phyloP scores from a whole-genome alignment of 148 eudicot genomes.

The Camellia granthamiana region DNA sequence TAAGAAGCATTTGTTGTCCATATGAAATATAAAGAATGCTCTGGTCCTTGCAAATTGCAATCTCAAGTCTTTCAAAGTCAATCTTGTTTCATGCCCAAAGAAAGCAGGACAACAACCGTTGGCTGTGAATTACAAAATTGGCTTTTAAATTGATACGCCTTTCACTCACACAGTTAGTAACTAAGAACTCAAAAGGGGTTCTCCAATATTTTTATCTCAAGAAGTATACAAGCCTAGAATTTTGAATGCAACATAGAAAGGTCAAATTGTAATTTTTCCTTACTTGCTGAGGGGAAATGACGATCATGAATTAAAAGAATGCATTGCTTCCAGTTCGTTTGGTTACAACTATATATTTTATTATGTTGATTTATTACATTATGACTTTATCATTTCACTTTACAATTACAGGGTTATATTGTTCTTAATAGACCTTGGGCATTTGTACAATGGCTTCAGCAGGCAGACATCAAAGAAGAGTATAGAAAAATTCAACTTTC shows the following conservation, averaged over 20 bases:
- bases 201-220: neutral
- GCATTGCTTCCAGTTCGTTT: neutral
- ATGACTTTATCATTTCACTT: constrained; percentile 9
- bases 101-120: neutral
- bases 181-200: neutral
- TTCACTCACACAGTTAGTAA: neutral
- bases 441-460: constrained; percentile 97
- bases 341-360: neutral
- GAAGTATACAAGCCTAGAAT: neutral
- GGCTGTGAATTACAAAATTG: neutral
- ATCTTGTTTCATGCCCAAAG: neutral
- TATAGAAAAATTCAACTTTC: constrained; percentile 31
- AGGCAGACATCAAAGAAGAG: constrained; percentile 97
- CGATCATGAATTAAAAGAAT: neutral
- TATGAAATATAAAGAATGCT: neutral
- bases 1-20: neutral
- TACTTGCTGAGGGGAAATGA: neutral
- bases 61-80: neutral
- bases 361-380: neutral
- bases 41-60: constrained; percentile 8
- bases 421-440: constrained; percentile 99
- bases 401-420: constrained; percentile 72
- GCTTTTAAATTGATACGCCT: neutral
- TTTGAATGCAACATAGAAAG: neutral
- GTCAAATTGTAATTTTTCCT: neutral